Base-by-base conservation (phyloP, 2,329 filamentous ascomycete species). In the Aspergillus pseudoterreus region DNA sequence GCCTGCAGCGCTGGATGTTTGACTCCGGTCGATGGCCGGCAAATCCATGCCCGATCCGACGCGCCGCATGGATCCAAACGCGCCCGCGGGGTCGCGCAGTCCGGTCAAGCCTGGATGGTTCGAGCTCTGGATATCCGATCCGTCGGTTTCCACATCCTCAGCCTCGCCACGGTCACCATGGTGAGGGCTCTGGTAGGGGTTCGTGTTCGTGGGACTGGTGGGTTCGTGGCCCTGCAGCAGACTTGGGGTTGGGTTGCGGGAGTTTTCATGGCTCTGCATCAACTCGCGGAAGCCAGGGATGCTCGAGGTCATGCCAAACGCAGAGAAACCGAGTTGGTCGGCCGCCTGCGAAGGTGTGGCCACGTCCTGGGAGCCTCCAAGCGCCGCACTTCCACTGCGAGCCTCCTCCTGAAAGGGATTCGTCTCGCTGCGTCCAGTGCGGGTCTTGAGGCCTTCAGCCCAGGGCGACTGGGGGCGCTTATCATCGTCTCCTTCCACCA, bases 121-220 rank as follows among this genome's bases (percentile, higher is more conserved):
- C 33, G 74, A 59, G 50, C 77, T 75, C 48, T 78, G 75, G 46
- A 78, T 77, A 55, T 80, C 78, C 44, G 79, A 76, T 22, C 79
- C 80, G 44, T 79, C 77, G 5, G 76, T 73, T 42, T 87, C 81
- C 43, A 80, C 78, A 57, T 82, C 80, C 53, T 84, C 81, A 15
- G 82, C 82, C 44, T 89, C 84, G 4, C 76, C 77, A 42, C 84
- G 84, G 22, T 91, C 87, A 35, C 86, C 88, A 6, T 88, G 35
- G 4, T 38, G 84, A 2, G 94, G 94, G 68, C 92, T 97, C 57
- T 92, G 89, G 67, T 94, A 99, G 1, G 94, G 94, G 66, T 99
- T 99, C 3, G 94, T 97, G 64, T 95, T 90, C 0, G 92, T 94
- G 10, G 94, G 94, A 67, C 92, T 97, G 65, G 90, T 82, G 0